Evolutionary conservation across 306 rosid genomes (phyloP).

Genomic region (Castanea mollissima): DNA sequence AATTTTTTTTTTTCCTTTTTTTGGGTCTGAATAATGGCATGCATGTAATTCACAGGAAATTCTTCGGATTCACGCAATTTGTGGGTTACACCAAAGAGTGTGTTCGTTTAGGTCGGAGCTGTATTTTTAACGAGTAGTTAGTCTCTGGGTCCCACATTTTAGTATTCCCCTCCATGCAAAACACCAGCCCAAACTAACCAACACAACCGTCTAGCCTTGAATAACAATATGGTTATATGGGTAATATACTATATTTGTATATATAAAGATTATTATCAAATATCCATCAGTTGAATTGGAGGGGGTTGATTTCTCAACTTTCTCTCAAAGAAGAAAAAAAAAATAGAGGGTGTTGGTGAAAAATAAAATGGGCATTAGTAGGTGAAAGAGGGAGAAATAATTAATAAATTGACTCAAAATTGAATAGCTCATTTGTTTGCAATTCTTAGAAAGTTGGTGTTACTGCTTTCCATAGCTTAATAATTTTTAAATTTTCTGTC

Average conservation of each 20-base stretch:
- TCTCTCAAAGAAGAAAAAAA: too few species aligned
- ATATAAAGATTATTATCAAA: neutral
- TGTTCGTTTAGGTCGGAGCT: slow-evolving; percentile 1
- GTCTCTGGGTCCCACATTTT: slow-evolving; percentile 16
- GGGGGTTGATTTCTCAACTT: neutral
- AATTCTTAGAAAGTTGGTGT: too few species aligned
- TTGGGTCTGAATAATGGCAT: neutral
- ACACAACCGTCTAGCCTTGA: neutral
- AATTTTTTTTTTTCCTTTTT: neutral
- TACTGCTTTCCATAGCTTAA: too few species aligned
- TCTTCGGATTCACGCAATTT: slow-evolving; percentile 10
- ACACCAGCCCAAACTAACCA: slow-evolving; percentile 35
- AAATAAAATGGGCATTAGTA: too few species aligned
- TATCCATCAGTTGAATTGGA: neutral
- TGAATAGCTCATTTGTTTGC: too few species aligned
- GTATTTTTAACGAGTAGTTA: neutral
- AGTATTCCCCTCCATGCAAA: slow-evolving; percentile 31
- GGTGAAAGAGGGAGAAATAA: too few species aligned
- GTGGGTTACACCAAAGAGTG: neutral
- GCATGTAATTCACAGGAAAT: neutral
- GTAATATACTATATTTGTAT: neutral
- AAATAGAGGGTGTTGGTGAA: too few species aligned
- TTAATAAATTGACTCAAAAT: too few species aligned
- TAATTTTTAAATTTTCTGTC: too few species aligned
- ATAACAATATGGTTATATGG: neutral